A percentile compares a stretch with the other conserved stretches of the same genome.
Conservation (phyloP, 306 rosid species). For the Malus fusca region DNA sequence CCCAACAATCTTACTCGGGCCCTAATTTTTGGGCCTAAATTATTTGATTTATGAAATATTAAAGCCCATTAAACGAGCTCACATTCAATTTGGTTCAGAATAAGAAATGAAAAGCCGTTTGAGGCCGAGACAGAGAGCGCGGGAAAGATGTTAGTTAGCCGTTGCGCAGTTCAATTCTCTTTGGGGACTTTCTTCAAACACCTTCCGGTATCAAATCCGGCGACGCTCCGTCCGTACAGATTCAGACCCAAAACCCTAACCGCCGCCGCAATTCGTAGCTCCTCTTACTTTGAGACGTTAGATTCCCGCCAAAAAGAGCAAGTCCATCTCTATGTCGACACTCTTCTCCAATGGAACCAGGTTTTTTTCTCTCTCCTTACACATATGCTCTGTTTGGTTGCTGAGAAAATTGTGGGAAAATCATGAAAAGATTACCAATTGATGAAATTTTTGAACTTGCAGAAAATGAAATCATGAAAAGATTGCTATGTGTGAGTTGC, state of each 20-base stretch:
- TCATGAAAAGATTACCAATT: not conserved
- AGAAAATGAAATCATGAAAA: too few relatives aligned
- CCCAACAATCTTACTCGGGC: not conserved
- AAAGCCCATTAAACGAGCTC: not conserved
- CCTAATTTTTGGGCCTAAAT: not conserved
- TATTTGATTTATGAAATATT: not conserved
- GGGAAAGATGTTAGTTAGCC: conserved; percentile 33
- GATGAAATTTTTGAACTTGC: not conserved
- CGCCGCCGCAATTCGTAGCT: not conserved
- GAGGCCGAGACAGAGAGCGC: not conserved
- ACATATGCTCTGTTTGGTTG: not conserved
- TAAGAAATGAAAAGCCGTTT: not conserved
- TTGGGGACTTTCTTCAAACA: conserved; percentile 71
- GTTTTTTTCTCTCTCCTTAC: conserved; percentile 12
- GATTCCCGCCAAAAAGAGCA: conserved; percentile 58
- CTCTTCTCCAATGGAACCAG: conserved; percentile 93
- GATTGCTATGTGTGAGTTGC: not conserved
- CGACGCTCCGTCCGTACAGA: conserved; percentile 21
- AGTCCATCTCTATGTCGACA: conserved; percentile 59
- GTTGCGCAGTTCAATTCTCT: conserved; percentile 25
- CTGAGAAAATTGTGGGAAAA: conserved; percentile 4
- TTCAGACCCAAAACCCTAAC: conserved; percentile 14
- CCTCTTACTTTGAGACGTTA: conserved; percentile 42
- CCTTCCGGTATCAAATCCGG: conserved; percentile 30
- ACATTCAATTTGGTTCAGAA: not conserved